Base-by-base conservation (phyloP, 306 rosid genomes). In the Citrullus amarus region DNA sequence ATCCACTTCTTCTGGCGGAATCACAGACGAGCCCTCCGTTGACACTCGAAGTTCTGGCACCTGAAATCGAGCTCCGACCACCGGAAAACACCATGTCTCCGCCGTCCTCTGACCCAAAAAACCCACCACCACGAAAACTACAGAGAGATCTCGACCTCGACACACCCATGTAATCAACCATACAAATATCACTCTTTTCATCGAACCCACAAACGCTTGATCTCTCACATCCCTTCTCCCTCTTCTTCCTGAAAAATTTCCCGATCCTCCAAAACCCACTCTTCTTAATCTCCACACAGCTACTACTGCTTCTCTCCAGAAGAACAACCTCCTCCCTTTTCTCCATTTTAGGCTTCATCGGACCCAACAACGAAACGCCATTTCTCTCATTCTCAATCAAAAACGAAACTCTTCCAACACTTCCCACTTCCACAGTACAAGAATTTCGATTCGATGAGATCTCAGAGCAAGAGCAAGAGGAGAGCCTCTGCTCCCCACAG, bases 401-500 rank as follows among this genome's bases (percentile, higher is more conserved):
- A 56, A 96, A 96, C 0, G 99, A 93, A 61, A 93, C 99, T 39
- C 99, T 84, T 0, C 99, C 98, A 4, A 96, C 93, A 74, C 98
- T 91, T 0, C 99, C 99, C 2, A 93, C 93, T 46, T 96, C 99
- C 13, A 91, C 89, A 11, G 90, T 79, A 73, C 92, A 92, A 0
- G 99, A 96, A 83, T 96, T 96, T 3, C 99, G 84, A 80, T 88
- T 88, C 10, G 99, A 87, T 16, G 93, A 87, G 83, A 91, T 89
- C 72, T 91, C 99, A 22, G 99, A 96, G 79, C 99, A 96, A 13
- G 99, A 96, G 63, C 99, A 96, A 14, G 99, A 96, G 12, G 99
- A 96, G 76, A 93, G 92, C 14, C 99, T 86, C 82, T 96, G 99
- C 82, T 96, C 99, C 1, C 99, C 99, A n/a, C 99, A 96, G 63